phyloP scores from a whole-genome alignment of 2,329 filamentous ascomycete genomes.

The Neonectria sp. region DNA sequence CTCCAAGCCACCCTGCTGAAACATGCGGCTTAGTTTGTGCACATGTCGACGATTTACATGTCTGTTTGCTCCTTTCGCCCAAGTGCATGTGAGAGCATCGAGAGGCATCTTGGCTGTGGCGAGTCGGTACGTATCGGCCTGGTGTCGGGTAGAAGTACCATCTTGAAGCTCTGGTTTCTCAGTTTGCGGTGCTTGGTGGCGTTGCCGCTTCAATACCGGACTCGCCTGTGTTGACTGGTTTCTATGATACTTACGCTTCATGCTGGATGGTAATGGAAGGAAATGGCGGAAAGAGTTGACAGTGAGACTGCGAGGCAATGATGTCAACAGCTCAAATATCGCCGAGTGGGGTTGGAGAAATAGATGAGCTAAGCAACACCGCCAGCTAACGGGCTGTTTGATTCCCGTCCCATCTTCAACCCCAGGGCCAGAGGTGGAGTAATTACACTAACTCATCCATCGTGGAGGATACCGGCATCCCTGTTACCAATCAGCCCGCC shows the following conservation, averaged over 20 bases:
- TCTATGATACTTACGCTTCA: neutral
- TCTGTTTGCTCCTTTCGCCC: conserved; percentile 15
- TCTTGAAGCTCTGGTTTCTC: neutral
- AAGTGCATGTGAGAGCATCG: conserved; percentile 9
- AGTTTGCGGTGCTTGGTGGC: neutral
- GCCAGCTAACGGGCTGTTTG: neutral
- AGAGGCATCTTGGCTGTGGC: conserved; percentile 14
- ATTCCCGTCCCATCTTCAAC: conserved; percentile 9
- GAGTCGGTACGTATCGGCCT: conserved; percentile 3
- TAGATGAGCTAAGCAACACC: neutral
- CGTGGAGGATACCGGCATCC: neutral
- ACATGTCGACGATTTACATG: conserved; percentile 13
- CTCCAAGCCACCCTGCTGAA: conserved; percentile 11
- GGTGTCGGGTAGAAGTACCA: neutral
- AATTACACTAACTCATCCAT: too few species aligned
- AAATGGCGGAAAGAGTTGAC: neutral
- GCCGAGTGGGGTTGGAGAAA: neutral
- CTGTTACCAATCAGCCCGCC: neutral
- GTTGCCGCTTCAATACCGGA: neutral
- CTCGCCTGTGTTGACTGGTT: neutral
- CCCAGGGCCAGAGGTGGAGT: conserved; percentile 19
- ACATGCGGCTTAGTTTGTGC: neutral
- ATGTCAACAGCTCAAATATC: neutral
- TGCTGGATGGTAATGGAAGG: neutral
- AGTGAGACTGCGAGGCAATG: neutral